phyloP scores from a whole-genome alignment of 176 grass and related monocot species.

The Paspalum notatum region DNA sequence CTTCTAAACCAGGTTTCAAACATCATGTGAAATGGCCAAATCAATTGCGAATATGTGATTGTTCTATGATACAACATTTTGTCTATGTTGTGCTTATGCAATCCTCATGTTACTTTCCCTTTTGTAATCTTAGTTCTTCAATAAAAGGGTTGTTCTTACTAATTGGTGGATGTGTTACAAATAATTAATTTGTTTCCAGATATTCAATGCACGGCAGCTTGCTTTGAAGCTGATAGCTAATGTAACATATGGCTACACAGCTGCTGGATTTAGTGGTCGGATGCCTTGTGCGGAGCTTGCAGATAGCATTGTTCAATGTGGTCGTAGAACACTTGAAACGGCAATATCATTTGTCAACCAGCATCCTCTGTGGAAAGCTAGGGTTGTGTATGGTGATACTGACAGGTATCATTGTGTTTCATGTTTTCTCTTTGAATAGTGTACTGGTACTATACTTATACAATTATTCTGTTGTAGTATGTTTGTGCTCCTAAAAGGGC shows the following conservation, averaged over 20 bases:
- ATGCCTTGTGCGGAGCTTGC: conserved; percentile 99
- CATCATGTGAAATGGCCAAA: conserved; percentile 24
- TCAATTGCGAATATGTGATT: conserved; percentile 2
- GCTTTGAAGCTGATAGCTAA: conserved; percentile 97
- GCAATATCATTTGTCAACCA: conserved; percentile 88
- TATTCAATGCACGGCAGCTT: conserved; percentile 97
- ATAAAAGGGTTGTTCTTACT: conserved; percentile 16
- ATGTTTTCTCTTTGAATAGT: conserved; percentile 27
- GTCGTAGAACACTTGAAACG: conserved; percentile 92
- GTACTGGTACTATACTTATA: conserved; percentile 21
- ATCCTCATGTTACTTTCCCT: conserved; percentile 6
- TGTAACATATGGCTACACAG: conserved; percentile 97
- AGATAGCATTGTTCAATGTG: conserved; percentile 98
- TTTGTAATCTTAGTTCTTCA: conserved; percentile 22
- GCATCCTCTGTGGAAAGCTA: conserved; percentile 83
- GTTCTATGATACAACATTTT: conserved; percentile 19
- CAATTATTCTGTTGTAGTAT: conserved; percentile 56
- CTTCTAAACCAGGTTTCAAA: conserved; percentile 23
- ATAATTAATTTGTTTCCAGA: conserved; percentile 55
- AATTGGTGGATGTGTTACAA: conserved; percentile 23
- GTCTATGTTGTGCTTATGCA: neutral
- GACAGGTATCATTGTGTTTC: conserved; percentile 72
- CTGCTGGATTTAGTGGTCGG: conserved; percentile 93
- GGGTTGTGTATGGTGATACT: conserved; percentile 98
- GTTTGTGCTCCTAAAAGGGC: conserved; percentile 96